Evolutionary conservation across 2,329 filamentous ascomycete genomes (phyloP), one percentile per base, ranked within the genome.

Genomic region (Bipolaris zeicola): DNA sequence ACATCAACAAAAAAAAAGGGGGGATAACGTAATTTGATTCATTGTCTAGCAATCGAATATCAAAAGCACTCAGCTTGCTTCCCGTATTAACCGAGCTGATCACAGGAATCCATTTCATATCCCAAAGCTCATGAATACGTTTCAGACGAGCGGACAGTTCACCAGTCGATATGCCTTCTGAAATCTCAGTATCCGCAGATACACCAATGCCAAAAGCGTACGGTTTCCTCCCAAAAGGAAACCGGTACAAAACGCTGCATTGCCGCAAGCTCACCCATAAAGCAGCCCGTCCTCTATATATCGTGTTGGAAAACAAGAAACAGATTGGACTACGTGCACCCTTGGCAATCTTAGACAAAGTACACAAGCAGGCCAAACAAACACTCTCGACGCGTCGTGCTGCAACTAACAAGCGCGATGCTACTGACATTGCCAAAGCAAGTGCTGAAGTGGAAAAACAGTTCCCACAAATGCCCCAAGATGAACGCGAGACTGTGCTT

Each of bases 291-390:
- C 34, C 57, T 0, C 57, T 75, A 3, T 75, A 70, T 49, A 46
- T 72, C 7, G 72, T 74, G 37, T n/a, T 68, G 16, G 56, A 68
- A 5, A 66, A 70, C 13, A 72, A 69, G 20, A 66, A 55, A 34
- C 56, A 58, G 11, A 48, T 79, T 14, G 81, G 81, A 13, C 70
- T 83, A 18, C 77, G 79, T 37, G 74, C 81, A 3, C 80, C 79
- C 0, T 62, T 60, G 14, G 63, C 66, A 6, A 74, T 82, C 20
- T 63, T 80, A 51, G 51, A 64, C 6, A 58, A 70, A 7, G 80
- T 83, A 13, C 67, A 76, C 18, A 50, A 66, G 26, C 67, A 71
- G 36, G 78, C 79, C 0, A 69, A 73, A 5, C 67, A 70, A 24
- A 82, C 81, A 1, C 69, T 78, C 1, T 46, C 72, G 6, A 65